These are phyloP conservation scores for Cicer cuneatum DNA, from an alignment of 306 rosid genomes.

Conservation along the genomic window DNA sequence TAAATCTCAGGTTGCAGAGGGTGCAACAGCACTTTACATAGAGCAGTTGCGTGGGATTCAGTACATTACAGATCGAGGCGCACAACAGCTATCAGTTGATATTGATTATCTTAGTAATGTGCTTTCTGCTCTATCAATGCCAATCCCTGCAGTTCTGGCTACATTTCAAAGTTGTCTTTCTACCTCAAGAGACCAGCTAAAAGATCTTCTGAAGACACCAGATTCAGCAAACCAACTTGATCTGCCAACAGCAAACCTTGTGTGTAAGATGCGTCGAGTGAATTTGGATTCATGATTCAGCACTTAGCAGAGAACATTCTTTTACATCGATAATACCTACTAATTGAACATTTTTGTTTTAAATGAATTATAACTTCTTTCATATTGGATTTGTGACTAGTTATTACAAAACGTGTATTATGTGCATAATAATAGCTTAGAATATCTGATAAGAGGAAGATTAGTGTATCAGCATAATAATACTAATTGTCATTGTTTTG, in stretches of 20 bases:
- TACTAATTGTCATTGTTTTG: conserved; percentile 24
- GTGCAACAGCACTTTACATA: conserved; percentile 91
- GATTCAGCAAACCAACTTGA: conserved; percentile 78
- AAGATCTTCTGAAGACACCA: conserved; percentile 70
- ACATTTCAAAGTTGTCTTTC: conserved; percentile 84
- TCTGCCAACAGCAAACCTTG: conserved; percentile 85
- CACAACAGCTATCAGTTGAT: conserved; percentile 87
- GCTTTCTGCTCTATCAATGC: conserved; percentile 89
- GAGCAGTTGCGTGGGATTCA: conserved; percentile 92
- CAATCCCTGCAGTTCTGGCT: conserved; percentile 70
- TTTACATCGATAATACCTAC: conserved; percentile 16
- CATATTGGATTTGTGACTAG: conserved; percentile 30
- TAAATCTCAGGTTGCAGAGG: conserved; percentile 84
- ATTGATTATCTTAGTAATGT: conserved; percentile 90
- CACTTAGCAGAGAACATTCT: conserved; percentile 27
- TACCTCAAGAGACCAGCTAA: conserved; percentile 73
- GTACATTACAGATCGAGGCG: conserved; percentile 82
- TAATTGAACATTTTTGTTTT: conserved; percentile 1
- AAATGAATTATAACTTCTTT: conserved; percentile 1
- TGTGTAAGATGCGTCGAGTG: conserved; percentile 83
- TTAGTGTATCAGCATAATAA: background rate
- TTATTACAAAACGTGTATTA: background rate
- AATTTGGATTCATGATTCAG: conserved; percentile 45
- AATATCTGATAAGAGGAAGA: conserved; percentile 25
- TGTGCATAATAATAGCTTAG: background rate